Evolutionary conservation across 2,329 filamentous ascomycete genomes (phyloP), one percentile per base, ranked within the genome.

Genomic region (Scedosporium aurantiacum): DNA sequence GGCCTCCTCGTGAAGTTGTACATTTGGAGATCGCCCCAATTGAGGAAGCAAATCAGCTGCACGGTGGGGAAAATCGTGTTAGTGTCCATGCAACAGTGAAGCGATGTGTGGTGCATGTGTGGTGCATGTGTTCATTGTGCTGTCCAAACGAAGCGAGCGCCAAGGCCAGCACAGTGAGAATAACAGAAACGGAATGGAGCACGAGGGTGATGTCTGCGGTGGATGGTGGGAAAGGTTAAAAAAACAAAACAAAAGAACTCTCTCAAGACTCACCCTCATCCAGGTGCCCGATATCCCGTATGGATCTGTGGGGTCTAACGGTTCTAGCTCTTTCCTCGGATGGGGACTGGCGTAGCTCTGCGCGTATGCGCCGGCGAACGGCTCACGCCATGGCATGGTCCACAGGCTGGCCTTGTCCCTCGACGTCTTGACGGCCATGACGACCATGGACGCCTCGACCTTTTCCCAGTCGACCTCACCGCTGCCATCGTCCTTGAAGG

Each of bases 381-480:
- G 79, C 12, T 68, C 73, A 40, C 77, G 73, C 81, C 83, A 86
- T 23, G 28, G n/a, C 23, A 61, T 47, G 14, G 21, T 32, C 12
- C 52, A 41, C 12, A 61, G 7, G 27, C 52, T 54, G 25, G 18
- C 23, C 16, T 25, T 37, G 50, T 21, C 23, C 18, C 23, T 25
- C 23, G 75, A 71, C 59, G 88, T 76, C 68, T 90, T 91, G 68
- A 81, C 78, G 3, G 81, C 81, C 3, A 92, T 71, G 2, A 87
- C 83, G 3, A 91, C 76, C 78, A 91, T 82, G 60, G 91, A 82
- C 7, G 87, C 85, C 71, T 92, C 89, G 10, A 91, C 74, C 74
- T 89, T 90, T 71, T 92, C 88, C 89, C 89, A 93, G 71, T 93
- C 88, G 0, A 90, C 85, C 4, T 73, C 71, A 60, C 78, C 79